Evolutionary conservation across 495 filamentous ascomycete genomes (phyloP).

Genomic region (Penicillium cataractarum): DNA sequence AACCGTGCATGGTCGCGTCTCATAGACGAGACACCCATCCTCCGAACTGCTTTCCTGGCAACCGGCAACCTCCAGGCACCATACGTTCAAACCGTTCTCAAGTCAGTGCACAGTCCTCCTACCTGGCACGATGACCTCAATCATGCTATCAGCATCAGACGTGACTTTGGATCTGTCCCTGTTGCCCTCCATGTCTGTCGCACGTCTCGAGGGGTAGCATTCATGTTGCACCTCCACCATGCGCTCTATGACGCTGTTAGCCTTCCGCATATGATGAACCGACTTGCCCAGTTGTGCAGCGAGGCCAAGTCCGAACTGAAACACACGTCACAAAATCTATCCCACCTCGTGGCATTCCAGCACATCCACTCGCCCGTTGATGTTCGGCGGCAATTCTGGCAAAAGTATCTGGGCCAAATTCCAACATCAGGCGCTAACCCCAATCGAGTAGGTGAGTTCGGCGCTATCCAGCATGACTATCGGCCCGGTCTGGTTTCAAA

Average conservation of each 20-base stretch:
- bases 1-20: slow-evolving; percentile 33
- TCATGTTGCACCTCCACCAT: slow-evolving; percentile 42
- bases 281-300: slow-evolving; percentile 26
- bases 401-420: slow-evolving; percentile 32
- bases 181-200: slow-evolving; percentile 34
- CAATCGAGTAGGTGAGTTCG: slow-evolving; percentile 17
- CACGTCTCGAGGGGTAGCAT: slow-evolving; percentile 22
- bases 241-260: slow-evolving; percentile 43
- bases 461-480: slow-evolving; percentile 31
- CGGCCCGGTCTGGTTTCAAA: slow-evolving; percentile 34
- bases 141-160: slow-evolving; percentile 7
- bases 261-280: slow-evolving; percentile 32
- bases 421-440: slow-evolving; percentile 2
- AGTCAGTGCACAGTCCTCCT: slow-evolving; percentile 24
- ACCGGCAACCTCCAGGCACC: slow-evolving; percentile 20
- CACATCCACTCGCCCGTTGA: slow-evolving; percentile 31
- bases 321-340: slow-evolving; percentile 20
- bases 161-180: slow-evolving; percentile 24
- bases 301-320: slow-evolving; percentile 6
- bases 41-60: slow-evolving; percentile 38
- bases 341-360: slow-evolving; percentile 36
- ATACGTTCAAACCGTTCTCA: slow-evolving; percentile 34
- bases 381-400: slow-evolving; percentile 36
- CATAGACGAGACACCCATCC: slow-evolving; percentile 25
- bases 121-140: slow-evolving; percentile 30